phyloP scores from a whole-genome alignment of 176 grass and related monocot genomes.

The sorghum (Sorghum bicolor) region Sorghum_bicolor_NCBIv3 NC_012872.2:56279501-56280000 shows the following conservation, averaged over 20 bases:
- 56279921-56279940: not conserved
- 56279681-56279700: no score
- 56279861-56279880: not conserved
- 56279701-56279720: no score
- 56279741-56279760: not conserved
- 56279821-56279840: not conserved
- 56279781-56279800: not conserved
- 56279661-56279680: no score
- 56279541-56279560: no score
- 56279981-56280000: not conserved
- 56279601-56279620: no score
- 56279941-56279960: not conserved
- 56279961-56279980: slow-evolving; percentile 23
- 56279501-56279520: no score
- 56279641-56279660: no score
- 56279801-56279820: not conserved
- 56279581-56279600: no score
- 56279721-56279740: not conserved
- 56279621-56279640: no score
- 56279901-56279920: not conserved
- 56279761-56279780: not conserved
- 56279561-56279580: no score
- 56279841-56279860: not conserved
- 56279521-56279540: no score
- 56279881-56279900: not conserved